Percentiles rank a stretch among this genome's conserved stretches.
Conservation (phyloP, 2,329 filamentous ascomycete species). For the Nigrospora osmanthi region DNA sequence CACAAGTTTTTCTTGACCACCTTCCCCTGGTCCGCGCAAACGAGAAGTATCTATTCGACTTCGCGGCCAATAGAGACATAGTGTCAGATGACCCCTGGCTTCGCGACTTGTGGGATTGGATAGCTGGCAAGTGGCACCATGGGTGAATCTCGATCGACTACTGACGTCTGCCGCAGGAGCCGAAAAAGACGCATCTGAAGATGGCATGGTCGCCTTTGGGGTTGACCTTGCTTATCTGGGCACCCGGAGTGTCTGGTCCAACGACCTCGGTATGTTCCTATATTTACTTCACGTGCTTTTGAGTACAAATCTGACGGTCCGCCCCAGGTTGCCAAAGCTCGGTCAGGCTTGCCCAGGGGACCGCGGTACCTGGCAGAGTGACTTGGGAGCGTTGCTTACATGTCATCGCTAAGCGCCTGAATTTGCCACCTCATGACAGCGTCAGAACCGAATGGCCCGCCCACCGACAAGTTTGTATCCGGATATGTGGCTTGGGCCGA, state of each 20-base stretch:
- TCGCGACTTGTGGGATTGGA: constrained; percentile 72
- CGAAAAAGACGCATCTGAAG: constrained; percentile 54
- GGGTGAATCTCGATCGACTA: too few species aligned
- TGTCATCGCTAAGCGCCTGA: constrained; percentile 54
- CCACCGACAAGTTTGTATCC: constrained; percentile 67
- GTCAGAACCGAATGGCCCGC: constrained; percentile 56
- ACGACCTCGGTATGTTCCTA: constrained; percentile 50
- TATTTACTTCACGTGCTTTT: constrained; percentile 4
- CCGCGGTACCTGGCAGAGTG: constrained; percentile 35
- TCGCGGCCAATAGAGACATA: constrained; percentile 56
- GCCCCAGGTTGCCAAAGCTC: constrained; percentile 36
- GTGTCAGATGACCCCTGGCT: constrained; percentile 66
- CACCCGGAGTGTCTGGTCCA: constrained; percentile 64
- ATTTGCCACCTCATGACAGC: constrained; percentile 56
- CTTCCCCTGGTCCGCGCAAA: constrained; percentile 52
- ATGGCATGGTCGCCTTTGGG: constrained; percentile 61
- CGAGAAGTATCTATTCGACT: constrained; percentile 58
- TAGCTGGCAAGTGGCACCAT: constrained; percentile 44
- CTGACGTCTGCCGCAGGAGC: constrained; percentile 34
- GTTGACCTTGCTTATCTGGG: constrained; percentile 73
- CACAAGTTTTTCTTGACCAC: constrained; percentile 46
- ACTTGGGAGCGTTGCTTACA: constrained; percentile 57
- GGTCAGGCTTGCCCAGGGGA: constrained; percentile 37
- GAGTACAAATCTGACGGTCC: constrained; percentile 6
- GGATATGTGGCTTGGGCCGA: constrained; percentile 66